phyloP scores from a whole-genome alignment of 352 stramenopile genomes.

The Phytophthora citrophthora region DNA sequence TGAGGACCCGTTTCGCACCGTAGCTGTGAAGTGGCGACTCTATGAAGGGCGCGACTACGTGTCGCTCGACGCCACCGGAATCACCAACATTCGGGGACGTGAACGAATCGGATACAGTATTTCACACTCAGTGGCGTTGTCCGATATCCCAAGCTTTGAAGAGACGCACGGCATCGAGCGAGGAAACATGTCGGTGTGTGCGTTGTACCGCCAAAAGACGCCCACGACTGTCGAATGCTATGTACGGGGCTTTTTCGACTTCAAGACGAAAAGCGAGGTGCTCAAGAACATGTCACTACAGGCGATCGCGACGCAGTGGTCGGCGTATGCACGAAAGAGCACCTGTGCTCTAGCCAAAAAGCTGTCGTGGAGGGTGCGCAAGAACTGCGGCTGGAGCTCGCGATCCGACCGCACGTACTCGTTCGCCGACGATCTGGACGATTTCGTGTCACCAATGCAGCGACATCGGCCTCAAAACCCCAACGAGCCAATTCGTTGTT shows the following conservation, averaged over 20 bases:
- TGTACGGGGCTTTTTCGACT: conserved; percentile 51
- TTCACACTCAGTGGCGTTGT: conserved; percentile 48
- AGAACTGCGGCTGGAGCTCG: conserved; percentile 39
- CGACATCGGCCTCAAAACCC: conserved; percentile 5
- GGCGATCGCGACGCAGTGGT: conserved; percentile 38
- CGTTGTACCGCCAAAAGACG: conserved; percentile 44
- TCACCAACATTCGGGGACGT: conserved; percentile 22
- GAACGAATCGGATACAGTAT: conserved; percentile 52
- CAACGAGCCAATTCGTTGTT: conserved; percentile 15
- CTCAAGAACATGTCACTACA: conserved; percentile 42
- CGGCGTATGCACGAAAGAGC: conserved; percentile 39
- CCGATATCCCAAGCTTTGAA: conserved; percentile 39
- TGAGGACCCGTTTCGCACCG: conserved; percentile 58
- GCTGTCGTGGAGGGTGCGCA: conserved; percentile 38
- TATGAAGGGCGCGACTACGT: conserved; percentile 46
- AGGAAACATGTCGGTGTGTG: conserved; percentile 52
- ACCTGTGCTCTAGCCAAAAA: conserved; percentile 47
- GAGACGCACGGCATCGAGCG: conserved; percentile 41
- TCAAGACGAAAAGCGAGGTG: conserved; percentile 35
- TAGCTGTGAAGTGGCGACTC: conserved; percentile 48
- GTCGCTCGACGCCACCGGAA: conserved; percentile 43
- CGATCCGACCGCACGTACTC: conserved; percentile 37
- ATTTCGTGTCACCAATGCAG: conserved; percentile 26
- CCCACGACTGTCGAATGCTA: conserved; percentile 52
- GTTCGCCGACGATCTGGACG: conserved; percentile 37